Evolutionary conservation across 768 basidiomycete genomes (phyloP), one percentile per base, ranked within the genome.

Genomic region (Candolleomyces efflorescens): DNA sequence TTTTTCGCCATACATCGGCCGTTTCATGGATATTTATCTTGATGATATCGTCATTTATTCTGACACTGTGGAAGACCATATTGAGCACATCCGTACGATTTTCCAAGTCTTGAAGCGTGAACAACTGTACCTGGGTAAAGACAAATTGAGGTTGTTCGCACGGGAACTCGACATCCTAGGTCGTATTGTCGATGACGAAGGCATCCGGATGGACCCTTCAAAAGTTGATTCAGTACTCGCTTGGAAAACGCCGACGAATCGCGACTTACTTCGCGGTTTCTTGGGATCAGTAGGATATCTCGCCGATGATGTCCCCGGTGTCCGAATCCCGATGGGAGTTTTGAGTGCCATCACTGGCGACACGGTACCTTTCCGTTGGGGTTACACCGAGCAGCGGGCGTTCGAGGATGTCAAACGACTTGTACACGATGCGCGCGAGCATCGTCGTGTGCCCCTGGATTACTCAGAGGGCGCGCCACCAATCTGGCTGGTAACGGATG

Each of bases 191-290:
- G 67, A 71, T 22, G 65, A 73, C n/a, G 18, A 70, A 0, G 76
- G 78, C 0, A 77, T 82, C 20, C 50, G 51, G 0, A 79, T 80
- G 75, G 77, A 81, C 39, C 75, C 75, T 0, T 61, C 73, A 18
- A 82, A 81, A 44, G 76, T 82, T 0, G 72, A 78, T 27, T 54
- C 60, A 0, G 65, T 80, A 0, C 0, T 67, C 0, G 71, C 71
- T 17, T 75, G 72, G 73, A 73, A 72, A 43, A 62, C 60, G 0
- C 74, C 74, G 0, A 73, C 71, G 0, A 73, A 68, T 22, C 64
- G 67, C 0, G 72, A 70, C 20, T 59, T 73, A 22, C 55, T 78
- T 0, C 56, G 64, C 0, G 70, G 72, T 0, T 79, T 79, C 50
- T 67, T 64, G 0, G 69, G 67, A 0, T 61, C 66, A 0, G 64